Evolutionary conservation across 2,329 filamentous ascomycete genomes (phyloP).

Genomic region (Amauroascus niger): DNA sequence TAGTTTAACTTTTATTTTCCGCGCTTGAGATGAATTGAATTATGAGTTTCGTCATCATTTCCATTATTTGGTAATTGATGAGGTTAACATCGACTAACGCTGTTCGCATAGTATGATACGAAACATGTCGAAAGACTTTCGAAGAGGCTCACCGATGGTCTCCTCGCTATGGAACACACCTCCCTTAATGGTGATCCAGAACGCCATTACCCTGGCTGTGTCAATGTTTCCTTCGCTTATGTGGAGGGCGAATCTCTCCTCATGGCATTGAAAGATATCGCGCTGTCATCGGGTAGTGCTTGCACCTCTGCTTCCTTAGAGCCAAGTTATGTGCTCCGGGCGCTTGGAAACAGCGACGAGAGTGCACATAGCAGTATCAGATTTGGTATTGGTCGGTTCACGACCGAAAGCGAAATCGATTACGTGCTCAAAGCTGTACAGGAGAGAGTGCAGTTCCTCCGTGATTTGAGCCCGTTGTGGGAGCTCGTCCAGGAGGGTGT

Average conservation of each 20-base stretch:
- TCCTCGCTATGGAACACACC: constrained; percentile 85
- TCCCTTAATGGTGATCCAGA: constrained; percentile 75
- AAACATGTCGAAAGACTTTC: constrained; percentile 76
- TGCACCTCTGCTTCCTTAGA: constrained; percentile 96
- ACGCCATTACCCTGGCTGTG: constrained; percentile 87
- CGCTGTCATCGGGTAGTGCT: constrained; percentile 87
- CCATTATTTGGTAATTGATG: constrained; percentile 6
- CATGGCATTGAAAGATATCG: constrained; percentile 98
- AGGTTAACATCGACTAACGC: constrained; percentile 20
- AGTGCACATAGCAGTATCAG: constrained; percentile 96
- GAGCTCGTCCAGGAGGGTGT: constrained; percentile 95
- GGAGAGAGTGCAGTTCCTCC: constrained; percentile 82
- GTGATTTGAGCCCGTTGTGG: constrained; percentile 93
- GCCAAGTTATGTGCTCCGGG: constrained; percentile 89
- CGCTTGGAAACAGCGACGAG: constrained; percentile 91
- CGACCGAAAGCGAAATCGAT: constrained; percentile 88
- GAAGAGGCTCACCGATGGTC: constrained; percentile 68
- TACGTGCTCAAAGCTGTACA: constrained; percentile 92
- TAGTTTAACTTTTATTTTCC: constrained; percentile 15
- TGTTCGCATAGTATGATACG: constrained; percentile 64
- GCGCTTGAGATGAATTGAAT: constrained; percentile 59
- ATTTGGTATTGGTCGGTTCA: constrained; percentile 95
- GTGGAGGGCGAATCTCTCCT: constrained; percentile 95
- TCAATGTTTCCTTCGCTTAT: constrained; percentile 97
- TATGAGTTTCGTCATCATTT: constrained; percentile 42